A percentile compares a stretch with the other conserved stretches of the same genome.
Conservation (phyloP, 2,329 filamentous ascomycete species). For the Fusarium burgessii region DNA sequence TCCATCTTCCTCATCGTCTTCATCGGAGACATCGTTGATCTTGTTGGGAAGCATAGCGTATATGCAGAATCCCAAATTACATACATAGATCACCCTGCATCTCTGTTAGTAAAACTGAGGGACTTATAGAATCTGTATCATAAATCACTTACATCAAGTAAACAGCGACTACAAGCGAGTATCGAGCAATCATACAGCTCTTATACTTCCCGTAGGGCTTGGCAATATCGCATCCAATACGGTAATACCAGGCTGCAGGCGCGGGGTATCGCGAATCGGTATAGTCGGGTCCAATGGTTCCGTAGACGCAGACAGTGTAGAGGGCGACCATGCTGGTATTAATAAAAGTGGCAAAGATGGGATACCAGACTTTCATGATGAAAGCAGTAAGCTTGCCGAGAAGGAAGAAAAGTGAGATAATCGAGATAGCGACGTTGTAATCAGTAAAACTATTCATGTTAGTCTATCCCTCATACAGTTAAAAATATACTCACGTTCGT, state of each 20-base stretch:
- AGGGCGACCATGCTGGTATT: constrained; percentile 70
- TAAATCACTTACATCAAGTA: constrained; percentile 72
- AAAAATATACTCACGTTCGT: constrained; percentile 67
- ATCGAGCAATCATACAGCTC: constrained; percentile 77
- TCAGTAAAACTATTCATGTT: constrained; percentile 71
- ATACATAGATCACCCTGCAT: constrained; percentile 68
- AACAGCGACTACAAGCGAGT: constrained; percentile 71
- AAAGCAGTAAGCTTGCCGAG: constrained; percentile 76
- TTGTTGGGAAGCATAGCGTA: constrained; percentile 70
- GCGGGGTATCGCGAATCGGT: constrained; percentile 73
- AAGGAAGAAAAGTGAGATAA: constrained; percentile 81
- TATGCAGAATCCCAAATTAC: constrained; percentile 69
- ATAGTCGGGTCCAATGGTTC: constrained; percentile 80
- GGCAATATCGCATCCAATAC: constrained; percentile 74
- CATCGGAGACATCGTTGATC: constrained; percentile 60
- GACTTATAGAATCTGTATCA: not conserved
- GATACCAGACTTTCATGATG: constrained; percentile 78
- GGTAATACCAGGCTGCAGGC: constrained; percentile 79
- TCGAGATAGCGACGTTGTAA: constrained; percentile 81
- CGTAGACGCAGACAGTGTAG: constrained; percentile 74
- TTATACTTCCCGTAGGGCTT: constrained; percentile 63
- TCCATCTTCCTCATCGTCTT: constrained; percentile 58
- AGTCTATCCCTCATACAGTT: not conserved
- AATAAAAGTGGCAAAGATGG: constrained; percentile 70
- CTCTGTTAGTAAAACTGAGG: not conserved